These are phyloP conservation scores for Umbelopsis vinacea DNA, from an alignment of 192 early-diverging fungal species.

Conservation along the genomic window DNA sequence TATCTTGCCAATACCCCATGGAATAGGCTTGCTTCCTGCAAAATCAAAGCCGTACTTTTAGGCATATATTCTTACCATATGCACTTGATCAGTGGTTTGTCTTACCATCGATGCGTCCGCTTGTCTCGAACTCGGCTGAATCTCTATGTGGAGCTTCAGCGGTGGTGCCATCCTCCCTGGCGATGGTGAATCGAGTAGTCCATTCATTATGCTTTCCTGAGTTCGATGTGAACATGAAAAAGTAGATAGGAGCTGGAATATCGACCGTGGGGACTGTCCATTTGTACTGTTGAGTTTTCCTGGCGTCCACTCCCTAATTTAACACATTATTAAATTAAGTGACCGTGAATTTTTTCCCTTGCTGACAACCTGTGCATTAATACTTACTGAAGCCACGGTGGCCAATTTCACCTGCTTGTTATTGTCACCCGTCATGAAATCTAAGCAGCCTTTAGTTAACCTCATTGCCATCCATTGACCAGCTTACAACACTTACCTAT, in stretches of 20 bases:
- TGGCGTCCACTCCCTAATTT: constrained; percentile 31
- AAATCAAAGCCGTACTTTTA: background rate
- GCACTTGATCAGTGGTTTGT: no score
- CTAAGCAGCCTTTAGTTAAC: constrained; percentile 3
- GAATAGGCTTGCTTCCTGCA: constrained; percentile 2
- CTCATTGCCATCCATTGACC: background rate
- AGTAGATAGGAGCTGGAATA: constrained; percentile 43
- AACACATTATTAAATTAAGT: background rate
- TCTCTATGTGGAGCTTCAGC: constrained; percentile 20
- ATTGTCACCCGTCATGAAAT: constrained; percentile 51
- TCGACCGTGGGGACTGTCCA: constrained; percentile 34
- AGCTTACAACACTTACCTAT: constrained; percentile 26
- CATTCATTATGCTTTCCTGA: constrained; percentile 34
- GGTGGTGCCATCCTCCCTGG: constrained; percentile 6
- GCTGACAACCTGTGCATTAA: background rate
- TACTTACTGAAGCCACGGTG: constrained; percentile 37
- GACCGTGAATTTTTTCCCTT: constrained; percentile 6
- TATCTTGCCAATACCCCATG: constrained; percentile 22
- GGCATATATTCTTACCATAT: background rate
- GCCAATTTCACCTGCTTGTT: constrained; percentile 26
- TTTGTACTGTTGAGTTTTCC: background rate
- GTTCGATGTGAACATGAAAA: constrained; percentile 44
- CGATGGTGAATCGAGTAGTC: constrained; percentile 46
- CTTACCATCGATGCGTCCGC: constrained; percentile 30
- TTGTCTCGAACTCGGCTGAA: constrained; percentile 8